Conservation (phyloP, 768 basidiomycete species). For the Tricholoma sp. region DNA sequence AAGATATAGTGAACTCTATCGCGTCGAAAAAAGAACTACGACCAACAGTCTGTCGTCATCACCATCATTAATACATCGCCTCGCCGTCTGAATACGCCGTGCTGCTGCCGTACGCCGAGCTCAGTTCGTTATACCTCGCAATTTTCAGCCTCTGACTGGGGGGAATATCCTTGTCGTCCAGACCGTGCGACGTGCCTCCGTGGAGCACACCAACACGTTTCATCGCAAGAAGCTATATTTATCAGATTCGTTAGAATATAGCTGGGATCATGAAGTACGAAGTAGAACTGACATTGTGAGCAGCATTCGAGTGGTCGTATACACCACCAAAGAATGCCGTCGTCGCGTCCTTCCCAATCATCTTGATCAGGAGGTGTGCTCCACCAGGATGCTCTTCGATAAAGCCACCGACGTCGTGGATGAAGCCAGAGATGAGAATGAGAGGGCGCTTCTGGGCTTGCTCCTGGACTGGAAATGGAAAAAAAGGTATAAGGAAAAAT, state of each 20-base stretch:
- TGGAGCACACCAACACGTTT: conserved; percentile 63
- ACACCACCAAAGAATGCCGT: conserved; percentile 83
- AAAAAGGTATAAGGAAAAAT: conserved; percentile 6
- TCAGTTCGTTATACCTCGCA: conserved; percentile 56
- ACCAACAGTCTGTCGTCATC: neutral
- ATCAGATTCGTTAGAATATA: neutral
- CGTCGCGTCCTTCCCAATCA: conserved; percentile 79
- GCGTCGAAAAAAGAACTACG: neutral
- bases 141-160: conserved; percentile 72
- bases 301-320: conserved; percentile 80
- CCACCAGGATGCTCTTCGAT: conserved; percentile 81
- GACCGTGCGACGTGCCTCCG: conserved; percentile 52
- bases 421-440: conserved; percentile 83
- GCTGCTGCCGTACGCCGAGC: conserved; percentile 48
- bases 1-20: neutral
- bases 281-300: conserved; percentile 60
- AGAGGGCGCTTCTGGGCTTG: conserved; percentile 77
- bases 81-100: conserved; percentile 57
- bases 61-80: conserved; percentile 25
- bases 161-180: conserved; percentile 62
- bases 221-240: conserved; percentile 49
- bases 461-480: conserved; percentile 53
- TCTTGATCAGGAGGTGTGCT: conserved; percentile 45
- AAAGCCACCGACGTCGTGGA: conserved; percentile 79
- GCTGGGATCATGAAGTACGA: neutral